A percentile compares a stretch with the other conserved stretches of the same genome.
These are phyloP conservation scores for Entamoeba invadens DNA, from an alignment of 208 protist genomes.

Conservation along the genomic window DNA sequence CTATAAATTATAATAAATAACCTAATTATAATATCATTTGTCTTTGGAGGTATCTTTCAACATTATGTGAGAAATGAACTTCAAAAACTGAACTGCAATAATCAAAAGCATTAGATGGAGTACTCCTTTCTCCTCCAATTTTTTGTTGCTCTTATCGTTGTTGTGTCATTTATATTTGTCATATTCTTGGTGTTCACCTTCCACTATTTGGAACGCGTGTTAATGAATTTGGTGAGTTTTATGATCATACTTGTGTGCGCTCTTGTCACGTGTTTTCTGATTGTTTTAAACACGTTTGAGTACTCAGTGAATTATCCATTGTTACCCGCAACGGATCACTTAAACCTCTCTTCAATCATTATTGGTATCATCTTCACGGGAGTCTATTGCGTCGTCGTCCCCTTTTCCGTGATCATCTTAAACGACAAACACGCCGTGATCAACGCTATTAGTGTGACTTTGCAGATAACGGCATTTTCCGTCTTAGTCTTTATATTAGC, in stretches of 20 bases:
- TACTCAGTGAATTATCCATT: background rate
- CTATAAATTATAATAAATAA: no score
- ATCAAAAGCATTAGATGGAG: no score
- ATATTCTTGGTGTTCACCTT: background rate
- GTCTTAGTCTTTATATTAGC: background rate
- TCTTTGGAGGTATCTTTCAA: no score
- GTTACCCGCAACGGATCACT: background rate
- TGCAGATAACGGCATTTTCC: background rate
- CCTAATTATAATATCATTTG: no score
- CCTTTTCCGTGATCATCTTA: background rate
- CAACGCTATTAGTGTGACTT: background rate
- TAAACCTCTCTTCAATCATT: background rate
- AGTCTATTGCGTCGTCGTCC: background rate
- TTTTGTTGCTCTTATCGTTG: background rate
- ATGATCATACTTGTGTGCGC: background rate
- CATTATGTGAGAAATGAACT: no score
- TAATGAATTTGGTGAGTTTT: background rate
- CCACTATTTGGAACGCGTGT: background rate
- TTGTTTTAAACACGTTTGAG: background rate
- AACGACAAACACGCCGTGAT: background rate
- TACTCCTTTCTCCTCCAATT: no score
- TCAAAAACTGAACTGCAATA: no score
- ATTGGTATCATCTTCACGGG: background rate
- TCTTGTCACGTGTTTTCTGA: background rate
- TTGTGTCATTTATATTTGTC: background rate